Conservation (phyloP, 257 asterid genomes). For the Nicotiana undulata region DNA sequence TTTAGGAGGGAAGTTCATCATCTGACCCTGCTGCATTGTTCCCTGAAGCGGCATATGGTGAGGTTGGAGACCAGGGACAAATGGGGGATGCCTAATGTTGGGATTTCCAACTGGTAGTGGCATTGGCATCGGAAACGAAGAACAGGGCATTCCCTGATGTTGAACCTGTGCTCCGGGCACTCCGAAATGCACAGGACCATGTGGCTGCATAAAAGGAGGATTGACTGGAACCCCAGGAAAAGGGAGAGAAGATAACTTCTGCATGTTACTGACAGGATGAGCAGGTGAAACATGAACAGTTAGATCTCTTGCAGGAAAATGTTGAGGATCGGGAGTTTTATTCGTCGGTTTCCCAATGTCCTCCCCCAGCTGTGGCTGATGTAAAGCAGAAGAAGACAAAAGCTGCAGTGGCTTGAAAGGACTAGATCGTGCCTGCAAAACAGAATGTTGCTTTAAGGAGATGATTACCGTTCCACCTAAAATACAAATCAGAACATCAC, state of each 20-base stretch:
- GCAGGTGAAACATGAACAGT: slow-evolving; percentile 3
- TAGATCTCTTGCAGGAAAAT: slow-evolving; percentile 10
- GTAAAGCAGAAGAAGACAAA: slow-evolving; percentile 1
- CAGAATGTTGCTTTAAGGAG: background rate
- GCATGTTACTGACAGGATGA: slow-evolving; percentile 1
- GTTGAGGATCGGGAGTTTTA: slow-evolving; percentile 8
- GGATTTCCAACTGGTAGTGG: slow-evolving; percentile 15
- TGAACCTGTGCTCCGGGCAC: slow-evolving; percentile 8
- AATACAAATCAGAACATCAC: background rate
- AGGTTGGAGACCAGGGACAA: slow-evolving; percentile 16
- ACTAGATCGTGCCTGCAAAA: slow-evolving; percentile 7
- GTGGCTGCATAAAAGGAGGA: slow-evolving; percentile 15
- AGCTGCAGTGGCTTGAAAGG: slow-evolving; percentile 3
- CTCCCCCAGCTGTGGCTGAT: slow-evolving; percentile 10
- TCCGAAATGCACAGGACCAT: slow-evolving; percentile 3
- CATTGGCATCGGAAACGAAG: slow-evolving; percentile 11
- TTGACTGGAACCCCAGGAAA: slow-evolving; percentile 9
- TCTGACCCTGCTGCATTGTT: slow-evolving; percentile 16
- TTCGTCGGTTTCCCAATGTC: slow-evolving; percentile 4
- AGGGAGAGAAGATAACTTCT: slow-evolving; percentile 7
- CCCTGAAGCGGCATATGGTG: slow-evolving; percentile 11
- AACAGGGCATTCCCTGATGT: slow-evolving; percentile 11
- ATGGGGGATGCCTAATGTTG: background rate
- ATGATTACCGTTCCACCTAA: background rate
- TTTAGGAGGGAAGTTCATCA: slow-evolving; percentile 8